Evolutionary conservation across 768 basidiomycete genomes (phyloP), one percentile per base, ranked within the genome.

Genomic region (Tulasnella sp.): DNA sequence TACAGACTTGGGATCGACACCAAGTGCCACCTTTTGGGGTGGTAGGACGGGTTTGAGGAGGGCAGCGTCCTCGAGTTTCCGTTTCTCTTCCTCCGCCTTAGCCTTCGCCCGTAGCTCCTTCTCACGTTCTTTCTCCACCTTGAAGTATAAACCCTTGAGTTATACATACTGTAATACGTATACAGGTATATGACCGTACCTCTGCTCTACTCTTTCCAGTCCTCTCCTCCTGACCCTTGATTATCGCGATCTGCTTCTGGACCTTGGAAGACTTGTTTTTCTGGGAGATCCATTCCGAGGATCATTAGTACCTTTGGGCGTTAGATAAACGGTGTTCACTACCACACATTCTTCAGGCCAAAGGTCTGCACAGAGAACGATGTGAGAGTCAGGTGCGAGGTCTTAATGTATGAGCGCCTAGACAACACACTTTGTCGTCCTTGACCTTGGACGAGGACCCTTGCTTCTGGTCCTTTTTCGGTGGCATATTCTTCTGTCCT

Each of bases 191-290:
- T n/a, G 30, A 24, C 15, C 47, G 19, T 11, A 58, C 56, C 10
- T 75, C 66, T 30, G 82, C 89, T 58, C 80, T 82, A 30, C 86
- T 93, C 72, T 94, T 94, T 41, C 93, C 93, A 0, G 84, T 70
- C 65, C 75, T 65, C 2, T 85, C 73, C 44, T 83, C 79, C 70
- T 94, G 88, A 62, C 84, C 78, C 73, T 96, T 83, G 51, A 98
- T 81, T 48, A 77, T 77, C 51, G 83, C 81, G 21, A 95, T 84
- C 64, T 90, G 79, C 65, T 86, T 82, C 76, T 97, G 87, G 26
- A 94, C 94, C 72, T 86, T 96, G 67, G 89, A 74, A 2, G 92
- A 94, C 75, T 91, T 93, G 70, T 92, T 93, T 89, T 93, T 94
- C 87, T 89, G 49, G 42, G 61, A 58, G 26, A 21, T 17, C 2